These are phyloP conservation scores for Sporothrix humicola DNA, from an alignment of 2,329 filamentous ascomycete genomes.

Conservation along the genomic window DNA sequence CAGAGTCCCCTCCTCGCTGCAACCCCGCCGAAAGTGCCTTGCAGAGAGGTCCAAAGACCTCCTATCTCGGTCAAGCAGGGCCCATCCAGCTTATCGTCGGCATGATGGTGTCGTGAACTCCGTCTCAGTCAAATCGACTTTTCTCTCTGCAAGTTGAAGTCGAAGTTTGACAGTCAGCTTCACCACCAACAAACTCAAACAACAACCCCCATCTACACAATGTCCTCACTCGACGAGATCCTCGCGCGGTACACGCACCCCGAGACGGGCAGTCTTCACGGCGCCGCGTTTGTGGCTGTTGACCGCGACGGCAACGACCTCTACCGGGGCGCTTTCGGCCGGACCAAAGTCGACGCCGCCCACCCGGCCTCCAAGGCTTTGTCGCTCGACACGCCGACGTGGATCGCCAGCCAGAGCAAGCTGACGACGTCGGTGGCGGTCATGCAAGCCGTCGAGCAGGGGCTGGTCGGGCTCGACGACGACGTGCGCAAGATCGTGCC, in stretches of 20 bases:
- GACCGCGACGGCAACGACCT: neutral
- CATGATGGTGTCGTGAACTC: too few species aligned
- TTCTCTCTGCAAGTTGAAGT: neutral
- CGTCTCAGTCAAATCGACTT: too few species aligned
- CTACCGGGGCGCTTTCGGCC: conserved; percentile 7
- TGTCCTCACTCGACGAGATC: conserved; percentile 17
- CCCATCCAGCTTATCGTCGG: too few species aligned
- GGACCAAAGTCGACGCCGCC: neutral
- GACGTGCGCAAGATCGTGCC: conserved; percentile 33
- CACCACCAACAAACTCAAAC: neutral
- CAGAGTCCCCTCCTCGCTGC: too few species aligned
- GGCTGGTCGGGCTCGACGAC: conserved; percentile 8
- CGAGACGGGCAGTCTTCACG: conserved; percentile 1
- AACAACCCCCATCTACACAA: neutral
- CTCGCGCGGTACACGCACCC: conserved; percentile 24
- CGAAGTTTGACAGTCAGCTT: neutral
- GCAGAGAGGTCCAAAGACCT: too few species aligned
- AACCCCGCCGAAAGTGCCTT: too few species aligned
- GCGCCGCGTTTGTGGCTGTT: conserved; percentile 20
- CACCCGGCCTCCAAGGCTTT: neutral
- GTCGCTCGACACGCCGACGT: conserved; percentile 24
- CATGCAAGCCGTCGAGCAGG: conserved; percentile 16
- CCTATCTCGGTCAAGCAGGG: too few species aligned
- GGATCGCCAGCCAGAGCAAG: conserved; percentile 32
- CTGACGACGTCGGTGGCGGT: conserved; percentile 8